Base-by-base conservation (phyloP, 225 moss, liverwort and hornwort species). In the Pseudisothecium myosuroides region DNA sequence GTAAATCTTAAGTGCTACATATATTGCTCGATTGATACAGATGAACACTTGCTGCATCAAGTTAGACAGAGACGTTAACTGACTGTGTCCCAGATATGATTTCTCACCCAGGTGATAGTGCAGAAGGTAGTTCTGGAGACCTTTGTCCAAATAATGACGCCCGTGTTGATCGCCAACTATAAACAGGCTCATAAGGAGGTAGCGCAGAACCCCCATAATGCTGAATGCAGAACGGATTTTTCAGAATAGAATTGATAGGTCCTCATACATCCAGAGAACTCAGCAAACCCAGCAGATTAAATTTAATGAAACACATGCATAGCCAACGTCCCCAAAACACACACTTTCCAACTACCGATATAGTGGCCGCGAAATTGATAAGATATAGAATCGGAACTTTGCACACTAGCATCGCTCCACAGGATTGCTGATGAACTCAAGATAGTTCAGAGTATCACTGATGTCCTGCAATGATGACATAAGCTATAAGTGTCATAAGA, bases 181-280 rank as follows among this genome's bases (percentile, higher is more conserved):
- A 98, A 83, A 98, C 95, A 92, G 98, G 98, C 86, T 98, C 98
- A 90, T 98, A 98, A 34, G 95, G 95, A 83, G 92, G 95, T 88
- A 98, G 89, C 37, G 98, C 93, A 93, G 94, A 92, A 81, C 92
- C 93, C 73, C 97, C 98, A 88, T 94, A 91, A 90, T 96, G 98
- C 98, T 98, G 95, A 93, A 90, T 85, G 72, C 83, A 84, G 32
- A 83, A 69, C 65, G 81, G 79, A 39, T 67, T 56, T 68, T 81
- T 88, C 62, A 89, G 71, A 54, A 90, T 23, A 71, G 34, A 87
- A 62, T 55, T 63, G 22, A 52, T 34, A 61, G 65, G 47, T 67
- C 65, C 74, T 55, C 49, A 67, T 47, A 58, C 49, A 49, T 66
- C 64, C 81, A 90, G n/a, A 49, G 31, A 67, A 83, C 59, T 75